Base-by-base conservation (phyloP, 306 rosid genomes). In the Pyrus communis region DNA sequence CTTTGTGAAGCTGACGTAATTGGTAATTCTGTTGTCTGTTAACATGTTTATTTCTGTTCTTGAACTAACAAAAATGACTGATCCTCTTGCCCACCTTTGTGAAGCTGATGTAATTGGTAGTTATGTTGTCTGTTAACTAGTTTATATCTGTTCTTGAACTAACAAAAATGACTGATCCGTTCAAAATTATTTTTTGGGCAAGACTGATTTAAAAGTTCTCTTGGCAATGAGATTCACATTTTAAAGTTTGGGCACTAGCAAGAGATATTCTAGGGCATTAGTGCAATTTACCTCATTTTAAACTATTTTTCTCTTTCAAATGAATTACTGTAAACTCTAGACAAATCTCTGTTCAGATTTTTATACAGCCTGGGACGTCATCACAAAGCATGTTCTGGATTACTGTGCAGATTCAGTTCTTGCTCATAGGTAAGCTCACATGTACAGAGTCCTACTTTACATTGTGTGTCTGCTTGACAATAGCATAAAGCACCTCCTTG, bases 301-400 rank as follows among this genome's bases (percentile, higher is more conserved):
- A 12, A 38, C 38, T 57, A 9, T 55, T 73, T 15, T 78, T 19
- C 9, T 23, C 3, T 42, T 15, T 59, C 30, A 60, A 75, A 71
- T 68, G 76, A 49, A 42, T 28, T 21, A 31, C 51, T 60, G 31
- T 57, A 74, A 71, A 73, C 76, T 73, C 33, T 55, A 22, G 76
- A 62, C 30, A 59, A 70, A 55, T 72, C 22, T 51, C 79, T 77
- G 63, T 79, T 69, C 90, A 95, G 97, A 95, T 84, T 95, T 95
- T 88, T 95, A 92, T 84, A 95, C 98, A 46, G 97, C 98, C 64
- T 95, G 97, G 98, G 91, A 85, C 79, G 96, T 92, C 81, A 88
- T 95, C 80, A 83, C 88, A 69, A 89, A 86, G 83, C 79, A 89
- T 42, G 81, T 88, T 84, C 89, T 76, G 69, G 91, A 84, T 77